phyloP scores from a whole-genome alignment of 495 filamentous ascomycete genomes.

The Tuber aestivum region DNA sequence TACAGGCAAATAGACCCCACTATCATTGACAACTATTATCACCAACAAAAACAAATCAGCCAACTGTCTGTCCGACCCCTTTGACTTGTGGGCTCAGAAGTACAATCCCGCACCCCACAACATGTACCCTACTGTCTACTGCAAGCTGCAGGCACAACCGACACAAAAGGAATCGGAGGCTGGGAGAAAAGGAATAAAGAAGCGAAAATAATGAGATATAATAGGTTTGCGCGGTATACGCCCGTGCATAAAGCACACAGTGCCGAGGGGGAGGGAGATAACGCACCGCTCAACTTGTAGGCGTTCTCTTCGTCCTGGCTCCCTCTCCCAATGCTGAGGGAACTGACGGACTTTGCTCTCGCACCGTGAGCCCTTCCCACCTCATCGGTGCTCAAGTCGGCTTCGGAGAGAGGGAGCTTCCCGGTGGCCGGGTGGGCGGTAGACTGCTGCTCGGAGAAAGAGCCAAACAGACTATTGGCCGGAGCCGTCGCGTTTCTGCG shows the following conservation, averaged over 20 bases:
- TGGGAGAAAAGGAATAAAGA: conserved; percentile 10
- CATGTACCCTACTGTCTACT: conserved; percentile 1
- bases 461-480: conserved; percentile 22
- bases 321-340: conserved; percentile 35
- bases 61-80: conserved; percentile 9
- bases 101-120: conserved; percentile 4
- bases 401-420: conserved; percentile 19
- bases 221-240: not conserved
- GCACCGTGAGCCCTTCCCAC: not conserved
- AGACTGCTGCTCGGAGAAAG: conserved; percentile 9
- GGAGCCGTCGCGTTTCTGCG: conserved; percentile 29
- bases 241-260: conserved; percentile 9
- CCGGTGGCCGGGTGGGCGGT: conserved; percentile 15
- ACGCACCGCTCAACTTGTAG: conserved; percentile 42
- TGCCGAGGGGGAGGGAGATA: not conserved
- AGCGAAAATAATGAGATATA: conserved; percentile 12
- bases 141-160: conserved; percentile 6
- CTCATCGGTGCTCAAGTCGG: conserved; percentile 16
- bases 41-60: conserved; percentile 21
- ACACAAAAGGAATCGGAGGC: conserved; percentile 4
- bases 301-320: conserved; percentile 34
- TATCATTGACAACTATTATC: conserved; percentile 81
- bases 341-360: conserved; percentile 20
- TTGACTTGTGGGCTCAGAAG: not conserved
- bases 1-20: conserved; percentile 94